phyloP scores from a whole-genome alignment of 306 rosid genomes.

The Senna tora region DNA sequence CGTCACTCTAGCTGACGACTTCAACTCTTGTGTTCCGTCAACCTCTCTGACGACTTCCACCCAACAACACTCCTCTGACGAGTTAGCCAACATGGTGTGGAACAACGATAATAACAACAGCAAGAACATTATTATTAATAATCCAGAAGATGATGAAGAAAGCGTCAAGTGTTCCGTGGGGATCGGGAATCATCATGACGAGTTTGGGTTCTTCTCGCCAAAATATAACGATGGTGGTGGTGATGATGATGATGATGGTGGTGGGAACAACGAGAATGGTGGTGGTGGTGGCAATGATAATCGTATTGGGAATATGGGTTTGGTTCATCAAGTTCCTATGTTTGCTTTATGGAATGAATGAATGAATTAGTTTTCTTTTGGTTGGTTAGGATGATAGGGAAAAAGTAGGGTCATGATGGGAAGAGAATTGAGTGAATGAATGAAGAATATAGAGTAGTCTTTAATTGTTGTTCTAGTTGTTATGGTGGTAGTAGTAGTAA shows the following conservation, averaged over 20 bases:
- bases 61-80: slow-evolving; percentile 66
- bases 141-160: slow-evolving; percentile 10
- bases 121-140: slow-evolving; percentile 33
- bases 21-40: slow-evolving; percentile 48
- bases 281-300: slow-evolving; percentile 50
- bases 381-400: background rate
- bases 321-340: slow-evolving; percentile 78
- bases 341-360: slow-evolving; percentile 88
- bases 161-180: slow-evolving; percentile 55
- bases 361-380: background rate
- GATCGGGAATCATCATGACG: slow-evolving; percentile 29
- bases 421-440: slow-evolving; percentile 1
- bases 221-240: slow-evolving; percentile 63
- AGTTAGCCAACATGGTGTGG: slow-evolving; percentile 78
- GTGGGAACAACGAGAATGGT: slow-evolving; percentile 53
- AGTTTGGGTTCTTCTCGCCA: slow-evolving; percentile 62
- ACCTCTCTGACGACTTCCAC: slow-evolving; percentile 37
- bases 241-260: slow-evolving; percentile 53
- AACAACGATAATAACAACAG: slow-evolving; percentile 49
- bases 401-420: slow-evolving; percentile 15
- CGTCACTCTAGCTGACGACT: slow-evolving; percentile 38
- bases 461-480: background rate
- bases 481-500: background rate
- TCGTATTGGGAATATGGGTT: slow-evolving; percentile 56
- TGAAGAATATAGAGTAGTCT: background rate